Evolutionary conservation across 164 flowering plant genomes (phyloP).

Genomic region (Malania oleifera): DNA sequence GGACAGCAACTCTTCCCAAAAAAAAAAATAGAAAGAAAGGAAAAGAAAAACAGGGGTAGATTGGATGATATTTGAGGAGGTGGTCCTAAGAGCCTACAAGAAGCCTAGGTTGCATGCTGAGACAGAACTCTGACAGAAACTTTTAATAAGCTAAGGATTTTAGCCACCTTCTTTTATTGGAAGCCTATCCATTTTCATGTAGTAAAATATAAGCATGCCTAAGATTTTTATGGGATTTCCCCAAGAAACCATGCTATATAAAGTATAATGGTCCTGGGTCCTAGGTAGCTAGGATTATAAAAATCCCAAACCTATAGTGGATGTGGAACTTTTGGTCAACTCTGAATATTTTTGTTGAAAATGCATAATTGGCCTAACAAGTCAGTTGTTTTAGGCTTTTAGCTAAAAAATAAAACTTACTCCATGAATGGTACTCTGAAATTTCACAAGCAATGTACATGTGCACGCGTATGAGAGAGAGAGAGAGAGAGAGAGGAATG

Average conservation of each 20-base stretch:
- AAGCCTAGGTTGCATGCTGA: constrained; percentile 24
- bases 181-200: constrained; percentile 11
- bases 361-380: too few species aligned
- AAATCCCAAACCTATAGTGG: constrained; percentile 15
- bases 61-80: constrained; percentile 24
- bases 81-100: constrained; percentile 26
- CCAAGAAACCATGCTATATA: constrained; percentile 15
- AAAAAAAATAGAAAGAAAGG: background rate
- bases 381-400: too few species aligned
- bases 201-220: constrained; percentile 22
- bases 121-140: constrained; percentile 16
- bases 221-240: constrained; percentile 24
- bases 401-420: too few species aligned
- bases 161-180: constrained; percentile 14
- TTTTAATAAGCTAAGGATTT: constrained; percentile 5
- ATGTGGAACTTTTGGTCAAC: too few species aligned
- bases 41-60: background rate
- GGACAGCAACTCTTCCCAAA: too few species aligned
- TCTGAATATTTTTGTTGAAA: too few species aligned
- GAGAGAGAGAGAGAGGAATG: too few species aligned
- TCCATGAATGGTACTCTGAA: too few species aligned
- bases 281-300: constrained; percentile 23
- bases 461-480: too few species aligned
- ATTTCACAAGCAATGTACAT: too few species aligned
- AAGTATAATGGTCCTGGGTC: constrained; percentile 25